A percentile compares a stretch with the other conserved stretches of the same genome.
phyloP scores from a whole-genome alignment of 192 early-diverging fungal species.

The Podila epigama region DNA sequence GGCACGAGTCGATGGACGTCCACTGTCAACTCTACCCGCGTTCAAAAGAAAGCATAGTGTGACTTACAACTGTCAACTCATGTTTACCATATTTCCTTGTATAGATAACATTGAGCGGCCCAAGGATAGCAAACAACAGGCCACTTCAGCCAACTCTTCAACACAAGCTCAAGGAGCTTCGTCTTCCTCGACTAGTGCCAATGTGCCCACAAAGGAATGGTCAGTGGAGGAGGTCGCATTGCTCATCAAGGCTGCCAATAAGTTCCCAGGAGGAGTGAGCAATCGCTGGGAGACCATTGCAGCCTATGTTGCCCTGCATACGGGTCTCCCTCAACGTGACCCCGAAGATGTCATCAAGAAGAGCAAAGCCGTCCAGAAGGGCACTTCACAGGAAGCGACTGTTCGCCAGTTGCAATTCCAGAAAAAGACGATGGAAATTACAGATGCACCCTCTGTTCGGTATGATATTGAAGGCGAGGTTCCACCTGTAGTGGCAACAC shows the following conservation, averaged over 20 bases:
- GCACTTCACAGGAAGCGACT: conserved; percentile 26
- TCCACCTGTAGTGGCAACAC: background rate
- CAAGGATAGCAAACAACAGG: background rate
- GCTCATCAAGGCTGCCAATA: conserved; percentile 82
- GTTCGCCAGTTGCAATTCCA: conserved; percentile 32
- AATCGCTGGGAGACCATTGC: conserved; percentile 82
- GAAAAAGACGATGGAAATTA: conserved; percentile 36
- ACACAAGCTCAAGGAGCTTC: background rate
- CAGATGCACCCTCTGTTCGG: conserved; percentile 56
- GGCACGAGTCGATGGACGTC: too few relatives aligned
- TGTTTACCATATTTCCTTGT: too few relatives aligned
- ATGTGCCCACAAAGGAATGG: conserved; percentile 59
- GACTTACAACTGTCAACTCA: background rate
- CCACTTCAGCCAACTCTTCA: background rate
- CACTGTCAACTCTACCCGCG: too few relatives aligned
- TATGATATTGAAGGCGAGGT: conserved; percentile 53
- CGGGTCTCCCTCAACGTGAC: conserved; percentile 61
- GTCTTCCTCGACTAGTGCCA: background rate
- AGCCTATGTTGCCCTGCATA: conserved; percentile 78
- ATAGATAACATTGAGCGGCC: conserved; percentile 12
- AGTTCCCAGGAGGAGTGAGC: conserved; percentile 80
- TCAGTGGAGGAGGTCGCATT: conserved; percentile 72
- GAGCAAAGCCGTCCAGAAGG: conserved; percentile 73
- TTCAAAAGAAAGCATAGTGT: too few relatives aligned
- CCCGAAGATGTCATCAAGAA: conserved; percentile 78